Evolutionary conservation across 164 flowering plant genomes (phyloP).

Genomic region (Magnolia changhungtana): DNA sequence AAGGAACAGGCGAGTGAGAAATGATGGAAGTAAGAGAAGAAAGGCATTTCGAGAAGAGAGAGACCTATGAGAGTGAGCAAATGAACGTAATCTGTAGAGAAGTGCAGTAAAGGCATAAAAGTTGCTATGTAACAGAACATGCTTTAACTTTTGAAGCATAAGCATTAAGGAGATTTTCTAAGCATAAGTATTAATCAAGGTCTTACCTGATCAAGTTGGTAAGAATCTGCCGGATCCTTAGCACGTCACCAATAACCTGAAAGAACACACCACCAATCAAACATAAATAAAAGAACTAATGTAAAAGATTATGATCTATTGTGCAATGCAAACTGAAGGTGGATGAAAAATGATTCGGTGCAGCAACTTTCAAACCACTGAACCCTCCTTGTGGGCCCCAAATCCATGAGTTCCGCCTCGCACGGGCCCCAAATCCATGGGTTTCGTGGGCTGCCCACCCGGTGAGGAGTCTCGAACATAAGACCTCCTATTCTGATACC

Average conservation of each 20-base stretch:
- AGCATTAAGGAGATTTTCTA: background rate
- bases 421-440: too few relatives aligned
- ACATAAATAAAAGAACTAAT: background rate
- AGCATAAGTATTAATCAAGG: background rate
- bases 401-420: too few relatives aligned
- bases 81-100: too few relatives aligned
- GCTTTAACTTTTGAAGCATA: background rate
- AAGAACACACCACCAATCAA: background rate
- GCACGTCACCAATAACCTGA: conserved; percentile 94
- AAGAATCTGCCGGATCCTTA: conserved; percentile 94
- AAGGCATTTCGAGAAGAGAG: too few relatives aligned
- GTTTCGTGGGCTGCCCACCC: too few relatives aligned
- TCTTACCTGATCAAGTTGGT: conserved; percentile 91
- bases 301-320: background rate
- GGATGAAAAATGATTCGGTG: background rate
- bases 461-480: too few relatives aligned
- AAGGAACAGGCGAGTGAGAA: too few relatives aligned
- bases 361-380: background rate
- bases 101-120: background rate
- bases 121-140: background rate
- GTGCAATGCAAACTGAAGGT: background rate
- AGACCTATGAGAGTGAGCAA: too few relatives aligned
- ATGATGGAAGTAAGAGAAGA: too few relatives aligned
- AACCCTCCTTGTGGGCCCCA: too few relatives aligned
- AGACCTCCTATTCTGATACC: too few relatives aligned